Evolutionary conservation across 106 monocot genomes (phyloP), one percentile per base, ranked within the genome.

Genomic region (Allium sativum): DNA sequence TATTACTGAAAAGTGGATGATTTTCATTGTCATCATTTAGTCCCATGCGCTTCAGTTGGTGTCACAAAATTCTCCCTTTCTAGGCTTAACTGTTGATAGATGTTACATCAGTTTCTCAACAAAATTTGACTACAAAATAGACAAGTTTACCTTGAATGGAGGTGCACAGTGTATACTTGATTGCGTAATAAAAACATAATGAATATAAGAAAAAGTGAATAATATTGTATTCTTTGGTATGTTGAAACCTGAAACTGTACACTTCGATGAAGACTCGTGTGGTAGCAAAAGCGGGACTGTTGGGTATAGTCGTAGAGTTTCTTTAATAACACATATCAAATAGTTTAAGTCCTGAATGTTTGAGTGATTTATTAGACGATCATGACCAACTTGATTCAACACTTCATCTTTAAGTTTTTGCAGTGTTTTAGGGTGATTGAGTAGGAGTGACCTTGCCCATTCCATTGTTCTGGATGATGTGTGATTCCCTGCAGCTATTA

Each of bases 361-460:
- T 5, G 58, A 16, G 58, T 10, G 60, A 45, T 42, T 72, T 7
- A 79, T 14, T 18, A 79, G 7, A 10, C 61, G 68, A 40, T 40
- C 18, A 0, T 22, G 40, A 18, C 68, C 73, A 1, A 76, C 53
- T 1, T 55, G n/a, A 6, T 46, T 3, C 21, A 70, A 72, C 10
- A 79, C 66, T 65, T 84, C 79, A 0, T 45, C 66, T 44, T 59
- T 65, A 0, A 45, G 72, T n/a, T 48, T 76, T 12, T 66, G 50
- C 16, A 69, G 10, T 3, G 22, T n/a, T 15, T 72, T 56, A 7
- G 75, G 76, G 52, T 79, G 62, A 66, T 72, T 73, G 21, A 84
- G 65, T 12, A 78, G 65, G 12, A 72, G 69, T 1, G 78, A 61
- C 69, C 73, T 65, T 1, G 69, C 79, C 83, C 74, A 76, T 20